A percentile compares a stretch with the other conserved stretches of the same genome.
These are phyloP conservation scores for Crithidia bombi DNA, from an alignment of 208 protist species.

Conservation along the genomic window DNA sequence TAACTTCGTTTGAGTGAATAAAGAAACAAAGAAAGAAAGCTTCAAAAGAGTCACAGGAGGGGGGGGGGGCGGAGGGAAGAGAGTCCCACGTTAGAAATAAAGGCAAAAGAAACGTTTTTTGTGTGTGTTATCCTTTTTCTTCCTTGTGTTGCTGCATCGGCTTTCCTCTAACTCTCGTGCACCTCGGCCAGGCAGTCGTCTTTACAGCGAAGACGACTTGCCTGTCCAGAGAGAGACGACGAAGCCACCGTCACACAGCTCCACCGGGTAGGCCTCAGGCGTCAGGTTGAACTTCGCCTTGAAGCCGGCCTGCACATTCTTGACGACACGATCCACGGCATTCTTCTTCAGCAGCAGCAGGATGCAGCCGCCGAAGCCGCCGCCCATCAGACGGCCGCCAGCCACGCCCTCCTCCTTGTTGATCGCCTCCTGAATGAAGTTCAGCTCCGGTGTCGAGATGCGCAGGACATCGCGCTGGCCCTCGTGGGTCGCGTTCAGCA, in stretches of 20 bases:
- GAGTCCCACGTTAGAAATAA: background rate
- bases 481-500: constrained; percentile 64
- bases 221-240: constrained; percentile 45
- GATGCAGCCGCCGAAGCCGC: constrained; percentile 87
- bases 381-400: constrained; percentile 81
- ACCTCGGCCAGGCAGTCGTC: background rate
- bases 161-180: background rate
- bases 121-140: background rate
- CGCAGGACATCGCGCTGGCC: constrained; percentile 65
- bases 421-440: constrained; percentile 67
- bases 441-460: constrained; percentile 77
- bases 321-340: constrained; percentile 53
- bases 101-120: background rate
- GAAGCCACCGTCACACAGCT: constrained; percentile 59
- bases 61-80: background rate
- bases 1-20: background rate
- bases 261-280: constrained; percentile 57
- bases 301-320: constrained; percentile 49
- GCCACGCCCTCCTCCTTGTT: constrained; percentile 63
- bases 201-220: constrained; percentile 33
- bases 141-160: background rate
- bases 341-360: constrained; percentile 53
- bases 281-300: constrained; percentile 54
- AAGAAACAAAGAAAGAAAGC: constrained; percentile 3
- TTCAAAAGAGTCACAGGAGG: no score